phyloP scores from a whole-genome alignment of 2,329 filamentous ascomycete species.

The Zymoseptoria brevis region DNA sequence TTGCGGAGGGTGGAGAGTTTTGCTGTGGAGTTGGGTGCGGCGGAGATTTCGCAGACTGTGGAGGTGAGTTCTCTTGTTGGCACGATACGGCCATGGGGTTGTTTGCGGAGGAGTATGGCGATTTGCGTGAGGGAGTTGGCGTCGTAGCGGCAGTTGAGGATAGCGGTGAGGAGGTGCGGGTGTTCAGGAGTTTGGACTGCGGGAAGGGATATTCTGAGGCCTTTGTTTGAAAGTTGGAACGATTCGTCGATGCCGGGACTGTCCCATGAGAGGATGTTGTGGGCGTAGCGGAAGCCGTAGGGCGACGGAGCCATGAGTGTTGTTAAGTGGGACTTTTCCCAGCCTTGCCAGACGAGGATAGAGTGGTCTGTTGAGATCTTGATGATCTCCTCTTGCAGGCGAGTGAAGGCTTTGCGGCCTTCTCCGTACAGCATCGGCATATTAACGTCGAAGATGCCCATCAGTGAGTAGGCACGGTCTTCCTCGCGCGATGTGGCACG shows the following conservation, averaged over 20 bases:
- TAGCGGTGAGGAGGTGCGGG: conserved; percentile 9
- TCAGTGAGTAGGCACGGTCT: conserved; percentile 19
- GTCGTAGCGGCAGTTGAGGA: conserved; percentile 16
- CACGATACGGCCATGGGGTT: conserved; percentile 11
- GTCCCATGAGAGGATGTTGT: conserved; percentile 14
- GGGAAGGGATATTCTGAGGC: conserved; percentile 15
- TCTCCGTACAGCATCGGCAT: conserved; percentile 23
- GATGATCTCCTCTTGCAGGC: conserved; percentile 25
- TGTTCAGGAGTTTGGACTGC: conserved; percentile 6
- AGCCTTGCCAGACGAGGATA: conserved; percentile 20
- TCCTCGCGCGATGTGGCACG: conserved; percentile 13
- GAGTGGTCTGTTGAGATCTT: conserved; percentile 17
- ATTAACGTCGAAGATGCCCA: conserved; percentile 22
- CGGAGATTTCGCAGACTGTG: conserved; percentile 14
- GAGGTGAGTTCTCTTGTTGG: conserved; percentile 11
- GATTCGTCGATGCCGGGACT: conserved; percentile 16
- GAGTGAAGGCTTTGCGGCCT: conserved; percentile 18
- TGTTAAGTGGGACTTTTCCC: conserved; percentile 11
- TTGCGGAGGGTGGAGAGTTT: conserved; percentile 12
- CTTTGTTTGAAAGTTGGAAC: conserved; percentile 15
- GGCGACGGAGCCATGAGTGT: conserved; percentile 14
- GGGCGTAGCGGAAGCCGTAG: conserved; percentile 14
- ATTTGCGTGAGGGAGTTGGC: conserved; percentile 9
- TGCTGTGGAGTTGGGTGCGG: conserved; percentile 7
- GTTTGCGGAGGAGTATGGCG: conserved; percentile 9